Base-by-base conservation (phyloP, 257 asterid genomes). In the Solanum sitiens region DNA sequence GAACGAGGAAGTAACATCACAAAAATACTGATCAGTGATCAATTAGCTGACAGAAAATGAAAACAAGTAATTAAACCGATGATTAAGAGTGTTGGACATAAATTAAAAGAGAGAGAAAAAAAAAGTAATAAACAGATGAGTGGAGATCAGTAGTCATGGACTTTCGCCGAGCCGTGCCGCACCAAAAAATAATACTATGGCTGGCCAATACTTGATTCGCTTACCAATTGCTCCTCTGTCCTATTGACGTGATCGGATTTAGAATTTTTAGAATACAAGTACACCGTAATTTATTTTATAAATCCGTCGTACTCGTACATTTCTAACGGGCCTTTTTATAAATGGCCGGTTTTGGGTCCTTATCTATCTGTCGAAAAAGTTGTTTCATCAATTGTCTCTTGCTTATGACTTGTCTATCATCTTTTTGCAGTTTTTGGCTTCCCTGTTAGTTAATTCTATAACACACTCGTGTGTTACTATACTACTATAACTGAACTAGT, bases 101-200 rank as follows among this genome's bases (percentile, higher is more conserved):
- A 79, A 79, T 79, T 44, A 37, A 14, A 77, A 77, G 5, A 40
- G 33, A 39, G 40, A 56, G n/a, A 61, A 63, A 23, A 7, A 63
- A 21, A 13, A 23, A 76, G 13, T 76, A 61, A n/a, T 42, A 27
- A 47, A 79, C 3, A 79, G 42, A 80, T 80, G 27, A 47, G 25
- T 70, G 86, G 61, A 73, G 23, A 83, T 27, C 65, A 11, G 23
- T 8, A 85, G 16, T 84, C 30, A 27, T 47, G 86, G 74, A 83
- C 91, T 90, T 86, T 89, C 88, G 89, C 92, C 70, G 76, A 86
- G 93, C 91, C 93, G 92, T 86, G 87, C 89, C 89, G 82, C 87
- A 87, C 88, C 93, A 90, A 93, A 91, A 56, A 27, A 76, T 15
- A 53, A 15, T 37, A 86, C 18, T 45, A 83, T 27, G 70, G 89